phyloP scores from a whole-genome alignment of 169 alveolate genomes.

The Plasmodium knowlesi region DNA sequence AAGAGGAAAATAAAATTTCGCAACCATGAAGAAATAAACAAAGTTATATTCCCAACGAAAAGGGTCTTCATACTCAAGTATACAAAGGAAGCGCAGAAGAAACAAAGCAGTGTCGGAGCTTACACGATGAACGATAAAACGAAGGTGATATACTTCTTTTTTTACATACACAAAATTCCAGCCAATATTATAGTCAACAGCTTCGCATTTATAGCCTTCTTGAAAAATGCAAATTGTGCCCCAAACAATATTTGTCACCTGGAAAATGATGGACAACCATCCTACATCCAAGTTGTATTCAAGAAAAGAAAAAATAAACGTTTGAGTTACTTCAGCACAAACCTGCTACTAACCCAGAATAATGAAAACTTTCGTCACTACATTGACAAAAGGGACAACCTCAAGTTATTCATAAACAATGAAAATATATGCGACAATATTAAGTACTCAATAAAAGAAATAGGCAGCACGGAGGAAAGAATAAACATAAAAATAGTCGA shows the following conservation, averaged over 20 bases:
- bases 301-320: constrained; percentile 8
- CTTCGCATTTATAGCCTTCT: constrained; percentile 13
- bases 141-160: constrained; percentile 7
- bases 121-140: background rate
- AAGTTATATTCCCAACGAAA: constrained; percentile 16
- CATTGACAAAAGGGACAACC: background rate
- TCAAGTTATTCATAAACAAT: constrained; percentile 29
- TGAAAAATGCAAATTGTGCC: constrained; percentile 22
- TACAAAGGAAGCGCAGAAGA: background rate
- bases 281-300: constrained; percentile 43
- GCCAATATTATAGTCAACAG: constrained; percentile 32
- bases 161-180: constrained; percentile 20
- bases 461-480: constrained; percentile 19
- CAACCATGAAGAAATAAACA: constrained; percentile 16
- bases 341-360: background rate
- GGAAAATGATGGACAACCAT: background rate
- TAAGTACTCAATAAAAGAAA: constrained; percentile 18
- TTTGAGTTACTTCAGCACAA: background rate
- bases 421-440: constrained; percentile 5
- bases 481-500: constrained; percentile 35
- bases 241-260: constrained; percentile 27
- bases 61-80: constrained; percentile 18
- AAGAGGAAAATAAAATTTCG: constrained; percentile 4
- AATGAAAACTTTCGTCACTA: too few relatives aligned
- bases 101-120: background rate